A percentile compares a stretch with the other conserved stretches of the same genome.
These are phyloP conservation scores for Salvia hispanica DNA, from an alignment of 257 asterid genomes.

Conservation along the genomic window DNA sequence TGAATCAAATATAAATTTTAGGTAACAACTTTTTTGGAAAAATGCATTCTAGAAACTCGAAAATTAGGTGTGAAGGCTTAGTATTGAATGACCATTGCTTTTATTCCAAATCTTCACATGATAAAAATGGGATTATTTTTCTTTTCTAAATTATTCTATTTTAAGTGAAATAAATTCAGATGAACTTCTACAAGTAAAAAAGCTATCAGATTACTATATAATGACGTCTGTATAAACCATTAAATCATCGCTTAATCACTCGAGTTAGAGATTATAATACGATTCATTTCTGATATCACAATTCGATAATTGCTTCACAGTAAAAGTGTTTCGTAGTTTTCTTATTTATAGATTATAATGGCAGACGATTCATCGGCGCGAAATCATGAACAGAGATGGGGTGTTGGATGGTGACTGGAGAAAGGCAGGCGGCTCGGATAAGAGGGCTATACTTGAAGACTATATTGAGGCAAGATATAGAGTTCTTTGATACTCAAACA, in stretches of 20 bases:
- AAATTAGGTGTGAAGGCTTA: conserved; percentile 1
- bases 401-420: conserved; percentile 76
- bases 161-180: neutral
- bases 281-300: neutral
- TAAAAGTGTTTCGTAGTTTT: too few species aligned
- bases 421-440: conserved; percentile 62
- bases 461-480: conserved; percentile 62
- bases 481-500: conserved; percentile 66
- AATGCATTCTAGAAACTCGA: conserved; percentile 5
- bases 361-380: neutral
- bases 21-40: neutral
- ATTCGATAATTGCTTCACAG: neutral
- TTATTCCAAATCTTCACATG: neutral
- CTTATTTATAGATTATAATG: too few species aligned
- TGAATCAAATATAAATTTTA: neutral
- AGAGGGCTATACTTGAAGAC: conserved; percentile 59
- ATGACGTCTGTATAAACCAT: too few species aligned
- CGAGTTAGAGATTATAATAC: neutral
- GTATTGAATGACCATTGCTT: neutral
- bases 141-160: neutral
- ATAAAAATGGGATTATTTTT: neutral
- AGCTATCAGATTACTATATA: neutral
- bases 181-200: neutral
- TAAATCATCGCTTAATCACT: neutral
- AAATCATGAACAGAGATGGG: conserved; percentile 50